Evolutionary conservation across 805 yeast species (phyloP).

Genomic region (Hanseniaspora vineae): DNA sequence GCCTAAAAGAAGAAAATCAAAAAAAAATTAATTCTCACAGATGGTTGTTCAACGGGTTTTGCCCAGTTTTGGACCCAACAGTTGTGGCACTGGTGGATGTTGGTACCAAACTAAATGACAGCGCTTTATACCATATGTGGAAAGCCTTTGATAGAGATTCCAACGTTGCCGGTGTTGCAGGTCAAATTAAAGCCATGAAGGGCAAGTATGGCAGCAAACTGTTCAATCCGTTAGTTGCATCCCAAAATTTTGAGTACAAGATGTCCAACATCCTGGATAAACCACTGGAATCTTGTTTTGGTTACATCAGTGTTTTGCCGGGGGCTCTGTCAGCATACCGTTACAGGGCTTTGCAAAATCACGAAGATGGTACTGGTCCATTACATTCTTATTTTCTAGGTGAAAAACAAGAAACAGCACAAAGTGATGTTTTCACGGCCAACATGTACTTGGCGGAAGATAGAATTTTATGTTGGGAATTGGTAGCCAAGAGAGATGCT

Average conservation of each 20-base stretch:
- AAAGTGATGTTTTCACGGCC: constrained; percentile 79
- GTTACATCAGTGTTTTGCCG: constrained; percentile 86
- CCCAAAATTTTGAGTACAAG: constrained; percentile 92
- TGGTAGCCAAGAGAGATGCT: constrained; percentile 72
- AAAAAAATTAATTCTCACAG: constrained; percentile 95
- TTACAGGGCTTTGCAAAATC: constrained; percentile 72
- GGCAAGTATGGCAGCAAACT: constrained; percentile 78
- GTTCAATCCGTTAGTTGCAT: constrained; percentile 84
- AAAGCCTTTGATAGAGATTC: constrained; percentile 94
- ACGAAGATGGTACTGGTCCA: constrained; percentile 89
- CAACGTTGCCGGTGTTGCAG: constrained; percentile 98
- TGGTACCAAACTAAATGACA: constrained; percentile 90
- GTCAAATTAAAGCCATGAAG: constrained; percentile 91
- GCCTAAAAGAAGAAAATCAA: constrained; percentile 82
- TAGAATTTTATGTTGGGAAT: constrained; percentile 91
- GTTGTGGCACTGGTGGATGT: constrained; percentile 85
- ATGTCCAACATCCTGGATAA: constrained; percentile 94
- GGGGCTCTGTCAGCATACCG: constrained; percentile 95
- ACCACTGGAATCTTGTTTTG: constrained; percentile 85
- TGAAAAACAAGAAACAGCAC: constrained; percentile 45
- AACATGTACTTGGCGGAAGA: constrained; percentile 97
- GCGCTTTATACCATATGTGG: constrained; percentile 89
- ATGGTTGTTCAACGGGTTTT: constrained; percentile 92
- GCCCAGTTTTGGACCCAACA: constrained; percentile 85
- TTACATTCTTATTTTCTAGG: constrained; percentile 82